Evolutionary conservation across 768 basidiomycete genomes (phyloP), one percentile per base, ranked within the genome.

Genomic region (Saitozyma sp.): DNA sequence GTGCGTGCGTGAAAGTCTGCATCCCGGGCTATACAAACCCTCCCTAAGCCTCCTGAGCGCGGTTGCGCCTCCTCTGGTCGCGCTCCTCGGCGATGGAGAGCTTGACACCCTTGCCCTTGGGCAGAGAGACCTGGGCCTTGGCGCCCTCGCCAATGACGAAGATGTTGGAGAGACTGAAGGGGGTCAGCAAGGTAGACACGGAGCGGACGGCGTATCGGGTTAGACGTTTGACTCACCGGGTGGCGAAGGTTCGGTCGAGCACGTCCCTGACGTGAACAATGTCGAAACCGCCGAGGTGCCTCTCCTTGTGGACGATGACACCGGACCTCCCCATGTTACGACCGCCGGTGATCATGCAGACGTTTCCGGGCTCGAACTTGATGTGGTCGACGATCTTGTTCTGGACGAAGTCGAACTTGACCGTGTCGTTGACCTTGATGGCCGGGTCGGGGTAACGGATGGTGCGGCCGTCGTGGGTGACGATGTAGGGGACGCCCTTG

Each of bases 321-420:
- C 96, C 96, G 60, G 88, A 90, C 83, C 96, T 88, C 70, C 96
- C 96, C 92, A 97, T 97, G 88, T 98, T 99, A 80, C 95, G 92
- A 67, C 96, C 96, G 78, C 96, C 96, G 66, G 96, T 99, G 83
- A 96, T 86, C 85, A 95, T 91, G 81, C 91, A 92, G 68, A 95
- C 87, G 84, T 97, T 96, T 63, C 95, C 94, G 48, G 91, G 91
- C 79, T 98, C 96, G 80, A 98, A 99, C 82, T 92, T 90, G 80
- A 95, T 88, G 78, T 86, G 91, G 77, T 94, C 83, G 64, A 77
- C 85, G 80, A 99, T 93, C 84, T 97, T 96, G 82, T 86, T 85
- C 82, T 92, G 89, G 81, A 92, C 90, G 66, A 99, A 84, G 82
- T 98, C 96, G 80, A 89, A 98, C 82, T 92, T 96, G 82, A 98